These are phyloP conservation scores for Panicum miliaceum DNA, from an alignment of 176 grass and related monocot genomes.

Conservation along the genomic window DNA sequence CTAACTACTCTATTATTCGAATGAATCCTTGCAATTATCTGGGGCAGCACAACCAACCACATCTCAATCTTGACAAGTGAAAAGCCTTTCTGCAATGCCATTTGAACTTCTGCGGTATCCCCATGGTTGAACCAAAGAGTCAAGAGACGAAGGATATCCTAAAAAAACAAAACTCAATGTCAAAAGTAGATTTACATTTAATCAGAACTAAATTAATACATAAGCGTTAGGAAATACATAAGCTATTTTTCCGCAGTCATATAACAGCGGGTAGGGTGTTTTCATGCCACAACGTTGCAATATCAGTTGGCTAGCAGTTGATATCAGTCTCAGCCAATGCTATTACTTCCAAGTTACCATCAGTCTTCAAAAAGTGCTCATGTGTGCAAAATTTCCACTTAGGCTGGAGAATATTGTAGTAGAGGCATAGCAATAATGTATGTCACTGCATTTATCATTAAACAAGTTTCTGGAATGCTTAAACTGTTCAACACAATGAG, in stretches of 20 bases:
- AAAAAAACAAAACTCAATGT: constrained; percentile 41
- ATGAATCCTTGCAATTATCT: constrained; percentile 99
- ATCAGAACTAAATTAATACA: constrained; percentile 20
- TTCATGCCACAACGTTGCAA: constrained; percentile 11
- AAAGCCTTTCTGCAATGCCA: constrained; percentile 89
- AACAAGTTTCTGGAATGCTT: background rate
- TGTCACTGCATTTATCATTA: background rate
- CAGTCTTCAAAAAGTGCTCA: background rate
- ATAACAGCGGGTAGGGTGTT: background rate
- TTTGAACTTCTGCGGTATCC: constrained; percentile 83
- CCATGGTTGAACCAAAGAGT: constrained; percentile 99
- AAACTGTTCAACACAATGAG: background rate
- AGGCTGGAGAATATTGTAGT: background rate
- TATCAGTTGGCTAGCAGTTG: background rate
- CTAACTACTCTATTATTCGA: constrained; percentile 89
- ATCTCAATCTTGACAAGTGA: constrained; percentile 96
- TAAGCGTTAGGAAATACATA: background rate
- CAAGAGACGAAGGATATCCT: constrained; percentile 97
- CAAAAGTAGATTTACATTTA: constrained; percentile 1
- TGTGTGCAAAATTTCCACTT: background rate
- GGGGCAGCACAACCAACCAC: constrained; percentile 97
- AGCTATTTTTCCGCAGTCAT: constrained; percentile 25
- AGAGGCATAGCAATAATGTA: background rate
- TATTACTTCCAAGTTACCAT: background rate
- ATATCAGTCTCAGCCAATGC: background rate